These are phyloP conservation scores for Mariannaea sp. DNA, from an alignment of 2,329 filamentous ascomycete genomes.

Conservation along the genomic window DNA sequence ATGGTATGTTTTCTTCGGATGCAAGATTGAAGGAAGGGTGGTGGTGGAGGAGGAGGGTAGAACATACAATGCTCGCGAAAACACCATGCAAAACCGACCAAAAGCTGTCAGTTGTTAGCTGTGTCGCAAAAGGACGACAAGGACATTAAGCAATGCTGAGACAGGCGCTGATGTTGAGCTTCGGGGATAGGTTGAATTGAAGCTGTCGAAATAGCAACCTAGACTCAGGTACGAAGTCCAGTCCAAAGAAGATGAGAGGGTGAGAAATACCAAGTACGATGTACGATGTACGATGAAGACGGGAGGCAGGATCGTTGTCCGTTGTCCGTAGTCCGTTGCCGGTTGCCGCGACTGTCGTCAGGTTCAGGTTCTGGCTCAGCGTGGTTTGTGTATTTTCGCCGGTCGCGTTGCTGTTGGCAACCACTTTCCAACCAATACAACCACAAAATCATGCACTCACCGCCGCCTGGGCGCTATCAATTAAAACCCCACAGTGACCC, in stretches of 20 bases:
- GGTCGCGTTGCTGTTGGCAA: constrained; percentile 42
- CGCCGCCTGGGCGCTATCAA: constrained; percentile 4
- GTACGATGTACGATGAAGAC: constrained; percentile 4
- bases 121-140: constrained; percentile 12
- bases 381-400: constrained; percentile 45
- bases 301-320: background rate
- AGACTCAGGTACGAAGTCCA: no score
- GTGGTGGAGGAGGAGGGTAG: no score
- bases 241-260: constrained; percentile 19
- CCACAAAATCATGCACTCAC: background rate
- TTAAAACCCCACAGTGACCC: constrained; percentile 2
- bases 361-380: constrained; percentile 7
- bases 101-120: constrained; percentile 23
- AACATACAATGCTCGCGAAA: constrained; percentile 37
- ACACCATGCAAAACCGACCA: constrained; percentile 36
- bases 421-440: constrained; percentile 11
- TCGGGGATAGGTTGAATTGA: constrained; percentile 13
- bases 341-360: constrained; percentile 21
- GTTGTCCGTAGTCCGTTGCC: constrained; percentile 23
- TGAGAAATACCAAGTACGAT: no score
- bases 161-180: constrained; percentile 9
- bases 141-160: constrained; percentile 40
- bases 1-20: background rate
- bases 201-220: constrained; percentile 29
- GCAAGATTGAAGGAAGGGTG: constrained; percentile 5